A percentile compares a stretch with the other conserved stretches of the same genome.
phyloP scores from a whole-genome alignment of 2,329 filamentous ascomycete genomes.

The Ambrosiella xylebori region DNA sequence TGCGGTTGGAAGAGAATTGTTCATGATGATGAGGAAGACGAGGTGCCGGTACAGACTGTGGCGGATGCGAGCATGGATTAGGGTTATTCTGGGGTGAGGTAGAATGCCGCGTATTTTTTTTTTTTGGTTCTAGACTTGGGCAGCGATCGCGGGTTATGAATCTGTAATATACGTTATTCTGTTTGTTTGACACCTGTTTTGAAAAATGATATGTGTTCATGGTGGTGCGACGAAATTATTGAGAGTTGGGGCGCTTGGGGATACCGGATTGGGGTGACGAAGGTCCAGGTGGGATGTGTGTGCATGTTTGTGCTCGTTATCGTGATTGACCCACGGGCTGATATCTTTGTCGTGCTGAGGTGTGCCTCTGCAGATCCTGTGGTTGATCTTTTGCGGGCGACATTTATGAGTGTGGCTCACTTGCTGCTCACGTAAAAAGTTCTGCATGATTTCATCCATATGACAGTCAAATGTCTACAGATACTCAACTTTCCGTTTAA shows the following conservation, averaged over 20 bases:
- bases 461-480: too few relatives aligned
- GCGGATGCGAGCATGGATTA: background rate
- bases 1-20: constrained; percentile 48
- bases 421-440: too few relatives aligned
- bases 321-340: too few relatives aligned
- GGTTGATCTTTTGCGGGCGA: too few relatives aligned
- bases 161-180: too few relatives aligned
- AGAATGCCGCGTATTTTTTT: background rate
- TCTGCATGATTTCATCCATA: too few relatives aligned
- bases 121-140: background rate
- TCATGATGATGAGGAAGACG: constrained; percentile 5
- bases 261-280: background rate
- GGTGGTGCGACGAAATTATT: background rate
- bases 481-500: too few relatives aligned
- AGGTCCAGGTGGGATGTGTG: background rate
- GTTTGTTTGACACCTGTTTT: too few relatives aligned
- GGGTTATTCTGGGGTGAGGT: background rate
- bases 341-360: too few relatives aligned
- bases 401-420: too few relatives aligned
- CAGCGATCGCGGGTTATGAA: too few relatives aligned
- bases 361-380: too few relatives aligned
- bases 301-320: background rate
- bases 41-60: background rate
- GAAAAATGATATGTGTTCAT: background rate
- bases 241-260: background rate